Conservation (phyloP, 2,329 filamentous ascomycete species). For the Aspergillus brasiliensis region DNA sequence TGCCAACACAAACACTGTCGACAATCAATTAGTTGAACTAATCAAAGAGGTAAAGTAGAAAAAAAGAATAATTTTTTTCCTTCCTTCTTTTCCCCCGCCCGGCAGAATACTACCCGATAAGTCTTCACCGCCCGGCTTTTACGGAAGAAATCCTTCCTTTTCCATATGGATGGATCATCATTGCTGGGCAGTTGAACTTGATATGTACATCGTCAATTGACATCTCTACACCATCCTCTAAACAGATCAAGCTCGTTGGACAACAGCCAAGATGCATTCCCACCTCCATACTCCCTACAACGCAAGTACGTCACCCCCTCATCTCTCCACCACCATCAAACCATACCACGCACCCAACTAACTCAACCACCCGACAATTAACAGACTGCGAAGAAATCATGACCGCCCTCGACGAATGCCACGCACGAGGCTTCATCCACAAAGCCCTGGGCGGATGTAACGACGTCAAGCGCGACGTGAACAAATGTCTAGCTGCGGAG, state of each 20-base stretch:
- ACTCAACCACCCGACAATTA: slow-evolving; percentile 7
- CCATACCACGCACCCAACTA: neutral
- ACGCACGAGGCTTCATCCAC: slow-evolving; percentile 87
- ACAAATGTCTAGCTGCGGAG: slow-evolving; percentile 79
- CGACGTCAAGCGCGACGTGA: slow-evolving; percentile 78
- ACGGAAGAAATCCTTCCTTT: slow-evolving; percentile 14
- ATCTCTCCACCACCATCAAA: no score
- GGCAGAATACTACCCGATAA: slow-evolving; percentile 35
- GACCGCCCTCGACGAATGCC: slow-evolving; percentile 91
- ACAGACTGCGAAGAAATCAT: slow-evolving; percentile 94
- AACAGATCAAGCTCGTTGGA: neutral
- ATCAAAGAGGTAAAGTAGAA: neutral
- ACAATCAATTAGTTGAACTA: neutral
- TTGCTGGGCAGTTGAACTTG: no score
- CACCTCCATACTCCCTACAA: slow-evolving; percentile 94
- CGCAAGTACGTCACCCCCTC: slow-evolving; percentile 61
- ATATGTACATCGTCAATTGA: neutral
- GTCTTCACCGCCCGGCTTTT: slow-evolving; percentile 28
- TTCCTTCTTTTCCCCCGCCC: slow-evolving; percentile 29
- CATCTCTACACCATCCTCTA: neutral
- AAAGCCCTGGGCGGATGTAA: slow-evolving; percentile 92
- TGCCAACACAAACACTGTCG: neutral
- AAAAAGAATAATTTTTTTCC: slow-evolving; percentile 9
- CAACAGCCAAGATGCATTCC: slow-evolving; percentile 76
- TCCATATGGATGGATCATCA: neutral